Evolutionary conservation across 176 grass and related monocot species (phyloP).

Genomic region (Cenchrus americanus): DNA sequence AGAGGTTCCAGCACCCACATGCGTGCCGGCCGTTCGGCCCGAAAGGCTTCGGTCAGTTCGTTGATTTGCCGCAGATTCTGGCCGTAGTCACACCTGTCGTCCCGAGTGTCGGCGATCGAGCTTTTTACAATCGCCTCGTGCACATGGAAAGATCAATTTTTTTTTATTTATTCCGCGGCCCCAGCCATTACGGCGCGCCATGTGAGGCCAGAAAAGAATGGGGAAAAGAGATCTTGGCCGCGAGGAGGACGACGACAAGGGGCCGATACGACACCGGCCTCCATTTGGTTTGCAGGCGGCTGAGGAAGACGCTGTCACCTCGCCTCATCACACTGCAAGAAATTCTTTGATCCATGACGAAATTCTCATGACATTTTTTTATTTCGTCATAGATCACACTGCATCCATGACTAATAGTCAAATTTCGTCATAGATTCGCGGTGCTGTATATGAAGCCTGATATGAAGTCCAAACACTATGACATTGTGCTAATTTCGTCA

Average conservation of each 20-base stretch:
- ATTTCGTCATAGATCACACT: too few species aligned
- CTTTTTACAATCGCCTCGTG: neutral
- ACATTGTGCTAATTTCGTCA: too few species aligned
- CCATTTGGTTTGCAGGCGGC: too few species aligned
- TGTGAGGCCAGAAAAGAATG: too few species aligned
- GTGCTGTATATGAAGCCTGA: too few species aligned
- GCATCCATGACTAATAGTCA: too few species aligned
- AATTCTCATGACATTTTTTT: too few species aligned
- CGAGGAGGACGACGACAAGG: neutral
- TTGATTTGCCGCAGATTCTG: conserved; percentile 2
- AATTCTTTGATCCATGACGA: too few species aligned
- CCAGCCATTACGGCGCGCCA: neutral
- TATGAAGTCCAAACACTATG: too few species aligned
- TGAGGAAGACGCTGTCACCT: too few species aligned
- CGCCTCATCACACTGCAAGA: too few species aligned
- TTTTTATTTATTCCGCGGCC: neutral
- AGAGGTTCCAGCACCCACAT: neutral
- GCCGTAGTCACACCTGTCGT: conserved; percentile 1
- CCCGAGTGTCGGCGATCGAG: neutral
- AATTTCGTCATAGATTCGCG: too few species aligned
- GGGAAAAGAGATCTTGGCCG: neutral
- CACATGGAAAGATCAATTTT: neutral
- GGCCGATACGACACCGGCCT: neutral
- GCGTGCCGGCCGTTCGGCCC: neutral
- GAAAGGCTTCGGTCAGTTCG: neutral